phyloP scores from a whole-genome alignment of 805 yeast species.

The Candida peoriensis region DNA sequence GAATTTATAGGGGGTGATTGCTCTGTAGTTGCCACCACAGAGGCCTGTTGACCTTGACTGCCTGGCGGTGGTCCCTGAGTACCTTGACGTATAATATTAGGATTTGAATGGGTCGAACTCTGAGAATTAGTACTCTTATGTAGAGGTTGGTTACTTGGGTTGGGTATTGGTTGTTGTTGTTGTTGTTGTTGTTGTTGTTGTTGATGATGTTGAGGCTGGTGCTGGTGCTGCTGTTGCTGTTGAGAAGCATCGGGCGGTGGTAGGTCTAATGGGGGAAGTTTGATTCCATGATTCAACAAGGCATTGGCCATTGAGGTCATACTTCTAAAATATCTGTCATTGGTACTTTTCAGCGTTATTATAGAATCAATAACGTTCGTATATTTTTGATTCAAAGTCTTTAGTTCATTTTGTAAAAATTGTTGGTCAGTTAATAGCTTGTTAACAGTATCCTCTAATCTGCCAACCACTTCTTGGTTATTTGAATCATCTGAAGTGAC shows the following conservation, averaged over 20 bases:
- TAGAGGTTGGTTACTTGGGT: conserved; percentile 7
- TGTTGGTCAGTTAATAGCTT: conserved; percentile 27
- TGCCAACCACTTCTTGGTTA: conserved; percentile 12
- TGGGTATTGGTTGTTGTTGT: conserved; percentile 2
- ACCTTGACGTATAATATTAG: not conserved
- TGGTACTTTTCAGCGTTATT: conserved; percentile 47
- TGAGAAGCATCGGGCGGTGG: conserved; percentile 29
- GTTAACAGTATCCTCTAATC: conserved; percentile 16
- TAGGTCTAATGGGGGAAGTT: conserved; percentile 58
- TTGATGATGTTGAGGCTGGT: conserved; percentile 10
- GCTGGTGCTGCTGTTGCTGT: conserved; percentile 8
- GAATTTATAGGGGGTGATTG: conserved; percentile 5
- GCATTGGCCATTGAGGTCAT: conserved; percentile 45
- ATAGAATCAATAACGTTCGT: conserved; percentile 60
- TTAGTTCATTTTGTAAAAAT: conserved; percentile 30
- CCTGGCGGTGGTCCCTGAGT: conserved; percentile 4
- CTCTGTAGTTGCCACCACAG: no score
- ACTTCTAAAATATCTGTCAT: conserved; percentile 52
- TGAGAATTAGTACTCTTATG: conserved; percentile 1
- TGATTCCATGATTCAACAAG: conserved; percentile 54
- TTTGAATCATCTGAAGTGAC: conserved; percentile 19
- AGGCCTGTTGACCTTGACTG: conserved; percentile 6
- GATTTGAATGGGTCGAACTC: conserved; percentile 2
- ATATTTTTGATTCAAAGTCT: conserved; percentile 48
- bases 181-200: conserved; percentile 11